Evolutionary conservation across 2,329 filamentous ascomycete genomes (phyloP).

Genomic region (Aspergillus ruber): DNA sequence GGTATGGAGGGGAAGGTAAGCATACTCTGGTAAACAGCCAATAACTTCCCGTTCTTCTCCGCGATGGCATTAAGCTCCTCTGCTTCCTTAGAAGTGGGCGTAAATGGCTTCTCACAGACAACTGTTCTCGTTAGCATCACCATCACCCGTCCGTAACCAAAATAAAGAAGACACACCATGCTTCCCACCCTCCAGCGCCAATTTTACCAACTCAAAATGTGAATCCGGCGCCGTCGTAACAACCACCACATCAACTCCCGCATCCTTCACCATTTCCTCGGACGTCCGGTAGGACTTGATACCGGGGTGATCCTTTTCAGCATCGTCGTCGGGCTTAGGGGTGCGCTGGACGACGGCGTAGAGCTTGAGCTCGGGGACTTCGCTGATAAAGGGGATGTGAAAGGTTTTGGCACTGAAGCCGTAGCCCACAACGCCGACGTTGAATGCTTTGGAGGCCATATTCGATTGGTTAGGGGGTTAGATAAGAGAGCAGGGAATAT

Average conservation of each 20-base stretch:
- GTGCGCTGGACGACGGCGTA: conserved; percentile 70
- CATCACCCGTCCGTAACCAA: not conserved
- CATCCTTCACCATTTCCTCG: conserved; percentile 59
- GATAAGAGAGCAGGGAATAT: not conserved
- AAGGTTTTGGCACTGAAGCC: conserved; percentile 68
- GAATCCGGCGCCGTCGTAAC: conserved; percentile 66
- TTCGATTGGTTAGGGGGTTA: not conserved
- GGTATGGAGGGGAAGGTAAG: not conserved
- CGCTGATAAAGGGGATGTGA: conserved; percentile 71
- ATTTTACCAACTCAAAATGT: conserved; percentile 60
- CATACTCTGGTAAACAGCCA: conserved; percentile 64
- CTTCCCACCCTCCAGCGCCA: conserved; percentile 63
- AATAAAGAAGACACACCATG: conserved; percentile 41
- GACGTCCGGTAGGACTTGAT: conserved; percentile 59
- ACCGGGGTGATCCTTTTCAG: conserved; percentile 60
- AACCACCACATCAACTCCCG: conserved; percentile 61
- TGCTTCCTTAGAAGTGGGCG: conserved; percentile 63
- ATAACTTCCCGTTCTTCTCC: conserved; percentile 43
- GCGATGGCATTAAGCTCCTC: conserved; percentile 55
- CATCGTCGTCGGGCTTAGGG: conserved; percentile 59
- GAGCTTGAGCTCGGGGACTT: conserved; percentile 59
- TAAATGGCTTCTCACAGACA: conserved; percentile 77
- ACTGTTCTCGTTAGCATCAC: conserved; percentile 36
- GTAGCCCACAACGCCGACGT: conserved; percentile 56
- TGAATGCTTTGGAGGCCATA: conserved; percentile 44